Conservation (phyloP, 1,284 basidiomycete species). For the Ustilago loliicola region DNA sequence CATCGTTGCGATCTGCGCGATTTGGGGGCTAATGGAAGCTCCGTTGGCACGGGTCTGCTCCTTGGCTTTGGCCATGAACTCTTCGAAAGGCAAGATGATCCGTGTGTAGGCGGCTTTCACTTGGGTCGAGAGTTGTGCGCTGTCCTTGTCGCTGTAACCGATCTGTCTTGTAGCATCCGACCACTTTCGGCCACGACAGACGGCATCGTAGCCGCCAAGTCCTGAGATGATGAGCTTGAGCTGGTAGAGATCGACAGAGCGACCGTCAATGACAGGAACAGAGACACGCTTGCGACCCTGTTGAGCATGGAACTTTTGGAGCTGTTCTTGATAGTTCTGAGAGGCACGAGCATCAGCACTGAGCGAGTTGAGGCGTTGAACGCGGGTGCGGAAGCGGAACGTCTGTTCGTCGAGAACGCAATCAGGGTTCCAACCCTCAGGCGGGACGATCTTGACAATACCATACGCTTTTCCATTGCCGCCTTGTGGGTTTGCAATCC, state of each 20-base stretch:
- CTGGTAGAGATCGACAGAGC: conserved; percentile 91
- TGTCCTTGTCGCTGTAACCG: conserved; percentile 77
- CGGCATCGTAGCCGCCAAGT: conserved; percentile 84
- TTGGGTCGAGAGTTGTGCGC: conserved; percentile 83
- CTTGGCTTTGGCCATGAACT: conserved; percentile 77
- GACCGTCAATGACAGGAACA: conserved; percentile 91
- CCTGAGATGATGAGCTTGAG: conserved; percentile 90
- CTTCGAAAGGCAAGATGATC: conserved; percentile 93
- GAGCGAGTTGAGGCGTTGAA: conserved; percentile 95
- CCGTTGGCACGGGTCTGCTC: conserved; percentile 54
- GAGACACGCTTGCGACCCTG: conserved; percentile 78
- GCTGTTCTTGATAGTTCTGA: conserved; percentile 95
- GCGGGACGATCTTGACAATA: conserved; percentile 96
- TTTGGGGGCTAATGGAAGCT: conserved; percentile 26
- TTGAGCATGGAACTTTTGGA: conserved; percentile 77
- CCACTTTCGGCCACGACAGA: conserved; percentile 86
- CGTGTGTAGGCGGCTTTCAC: conserved; percentile 89
- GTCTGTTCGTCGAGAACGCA: conserved; percentile 93
- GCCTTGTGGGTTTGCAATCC: conserved; percentile 77
- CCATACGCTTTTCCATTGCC: conserved; percentile 80
- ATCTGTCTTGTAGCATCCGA: conserved; percentile 83
- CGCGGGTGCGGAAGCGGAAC: conserved; percentile 93
- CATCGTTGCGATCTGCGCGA: conserved; percentile 36
- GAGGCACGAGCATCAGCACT: conserved; percentile 96
- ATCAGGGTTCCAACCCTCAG: conserved; percentile 92